phyloP scores from a whole-genome alignment of 768 basidiomycete species.

The Podaxis sp. region DNA sequence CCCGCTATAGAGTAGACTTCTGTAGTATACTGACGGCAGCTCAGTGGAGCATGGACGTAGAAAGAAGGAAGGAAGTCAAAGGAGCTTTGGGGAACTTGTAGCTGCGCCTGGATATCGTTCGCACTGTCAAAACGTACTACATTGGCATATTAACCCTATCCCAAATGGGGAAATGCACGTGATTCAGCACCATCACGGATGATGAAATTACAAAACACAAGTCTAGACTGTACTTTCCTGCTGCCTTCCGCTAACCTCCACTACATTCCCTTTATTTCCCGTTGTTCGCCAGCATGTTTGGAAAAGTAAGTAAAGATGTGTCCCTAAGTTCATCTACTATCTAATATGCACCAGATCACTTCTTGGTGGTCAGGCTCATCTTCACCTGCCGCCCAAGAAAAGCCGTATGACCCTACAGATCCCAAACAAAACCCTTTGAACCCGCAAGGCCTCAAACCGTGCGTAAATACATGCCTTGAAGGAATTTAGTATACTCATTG shows the following conservation, averaged over 20 bases:
- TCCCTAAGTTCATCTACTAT: not conserved
- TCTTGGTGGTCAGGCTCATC: conserved; percentile 53
- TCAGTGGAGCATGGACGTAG: conserved; percentile 5
- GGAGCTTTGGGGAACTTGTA: not conserved
- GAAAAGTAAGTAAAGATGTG: conserved; percentile 28
- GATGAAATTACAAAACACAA: not conserved
- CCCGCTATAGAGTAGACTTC: not conserved
- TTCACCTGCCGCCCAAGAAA: conserved; percentile 26
- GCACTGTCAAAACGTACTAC: not conserved
- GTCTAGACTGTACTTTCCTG: too few relatives aligned
- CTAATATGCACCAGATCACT: conserved; percentile 34
- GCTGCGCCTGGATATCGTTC: not conserved
- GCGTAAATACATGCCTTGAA: conserved; percentile 27
- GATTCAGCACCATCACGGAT: not conserved
- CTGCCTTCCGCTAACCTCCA: not conserved
- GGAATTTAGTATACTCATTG: not conserved
- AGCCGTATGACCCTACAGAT: conserved; percentile 68
- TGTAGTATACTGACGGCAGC: not conserved
- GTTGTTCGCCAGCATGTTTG: conserved; percentile 34
- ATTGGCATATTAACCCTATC: not conserved
- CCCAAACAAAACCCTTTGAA: conserved; percentile 87
- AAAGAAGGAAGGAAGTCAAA: not conserved
- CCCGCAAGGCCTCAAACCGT: conserved; percentile 96
- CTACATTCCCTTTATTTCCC: not conserved
- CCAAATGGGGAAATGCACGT: conserved; percentile 3